Percentiles rank a stretch among this genome's conserved stretches.
Conservation (phyloP, 1,139 yeast species). For the Candida frijolesensis region DNA sequence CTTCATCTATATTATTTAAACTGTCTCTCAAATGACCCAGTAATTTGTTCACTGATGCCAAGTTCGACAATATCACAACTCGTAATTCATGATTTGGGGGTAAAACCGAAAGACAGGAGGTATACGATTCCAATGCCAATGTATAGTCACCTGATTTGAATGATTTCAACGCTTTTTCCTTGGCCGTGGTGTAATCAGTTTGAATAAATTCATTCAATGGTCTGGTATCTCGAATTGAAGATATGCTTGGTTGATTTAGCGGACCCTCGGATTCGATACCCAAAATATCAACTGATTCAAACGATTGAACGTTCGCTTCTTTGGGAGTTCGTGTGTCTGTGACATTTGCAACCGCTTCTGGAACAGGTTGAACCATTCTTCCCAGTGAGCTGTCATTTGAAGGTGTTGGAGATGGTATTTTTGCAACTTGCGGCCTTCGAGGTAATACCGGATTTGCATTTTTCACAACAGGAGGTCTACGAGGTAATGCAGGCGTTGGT, state of each 20-base stretch:
- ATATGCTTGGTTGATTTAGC: not conserved
- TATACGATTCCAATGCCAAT: conserved; percentile 62
- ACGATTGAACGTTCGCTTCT: not conserved
- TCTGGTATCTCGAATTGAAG: conserved; percentile 13
- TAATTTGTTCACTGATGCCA: conserved; percentile 70
- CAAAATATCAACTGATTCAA: conserved; percentile 29
- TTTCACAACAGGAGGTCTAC: not conserved
- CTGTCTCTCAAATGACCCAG: conserved; percentile 75
- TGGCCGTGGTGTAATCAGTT: conserved; percentile 57
- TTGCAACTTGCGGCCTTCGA: conserved; percentile 5
- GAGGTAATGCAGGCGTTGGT: conserved; percentile 2
- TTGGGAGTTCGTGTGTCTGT: not conserved
- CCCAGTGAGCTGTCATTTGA: not conserved
- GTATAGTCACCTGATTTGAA: conserved; percentile 84
- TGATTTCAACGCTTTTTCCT: conserved; percentile 60
- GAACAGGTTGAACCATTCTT: not conserved
- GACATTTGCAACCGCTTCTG: not conserved
- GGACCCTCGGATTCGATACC: conserved; percentile 15
- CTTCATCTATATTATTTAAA: conserved; percentile 54
- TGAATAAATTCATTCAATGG: conserved; percentile 45
- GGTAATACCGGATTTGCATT: conserved; percentile 5
- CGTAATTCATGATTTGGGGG: conserved; percentile 69
- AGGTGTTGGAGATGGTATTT: conserved; percentile 1
- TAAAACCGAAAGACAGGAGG: conserved; percentile 59
- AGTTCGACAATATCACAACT: conserved; percentile 73